A percentile compares a stretch with the other conserved stretches of the same genome.
Evolutionary conservation across 495 filamentous ascomycete genomes (phyloP).

Genomic region (Penicillium simplicissimum): DNA sequence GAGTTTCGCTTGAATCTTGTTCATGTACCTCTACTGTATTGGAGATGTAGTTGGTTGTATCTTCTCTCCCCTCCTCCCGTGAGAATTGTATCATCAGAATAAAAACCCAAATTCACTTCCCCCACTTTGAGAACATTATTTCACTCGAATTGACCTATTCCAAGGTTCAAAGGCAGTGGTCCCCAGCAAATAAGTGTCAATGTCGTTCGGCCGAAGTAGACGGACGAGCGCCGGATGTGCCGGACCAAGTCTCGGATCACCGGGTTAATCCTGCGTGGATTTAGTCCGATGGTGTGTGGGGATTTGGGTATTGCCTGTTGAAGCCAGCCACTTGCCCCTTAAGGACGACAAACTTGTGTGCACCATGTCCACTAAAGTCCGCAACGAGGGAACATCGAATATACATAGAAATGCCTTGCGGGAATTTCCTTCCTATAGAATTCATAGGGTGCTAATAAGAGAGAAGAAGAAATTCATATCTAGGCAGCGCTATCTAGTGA

Average conservation of each 20-base stretch:
- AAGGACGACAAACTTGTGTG: background rate
- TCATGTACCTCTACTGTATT: conserved; percentile 44
- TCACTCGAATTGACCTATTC: no score
- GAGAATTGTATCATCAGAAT: conserved; percentile 30
- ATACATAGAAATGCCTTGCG: no score
- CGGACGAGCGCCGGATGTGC: conserved; percentile 22
- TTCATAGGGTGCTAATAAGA: no score
- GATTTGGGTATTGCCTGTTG: background rate
- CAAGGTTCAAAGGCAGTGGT: background rate
- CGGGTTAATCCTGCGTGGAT: background rate
- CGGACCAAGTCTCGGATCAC: conserved; percentile 12
- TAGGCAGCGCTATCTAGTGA: no score
- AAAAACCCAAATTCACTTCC: conserved; percentile 6
- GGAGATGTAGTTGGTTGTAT: conserved; percentile 47
- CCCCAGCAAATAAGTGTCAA: background rate
- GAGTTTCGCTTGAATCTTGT: conserved; percentile 46
- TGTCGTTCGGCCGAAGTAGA: conserved; percentile 24
- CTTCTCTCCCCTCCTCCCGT: conserved; percentile 33
- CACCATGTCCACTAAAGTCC: no score
- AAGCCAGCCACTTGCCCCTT: background rate
- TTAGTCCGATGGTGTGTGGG: background rate
- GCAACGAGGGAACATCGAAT: no score
- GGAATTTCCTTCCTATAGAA: no score
- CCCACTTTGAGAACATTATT: background rate
- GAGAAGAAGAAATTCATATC: no score